Conservation (phyloP, 1,284 basidiomycete species). For the Neolentinus lepideus region DNA sequence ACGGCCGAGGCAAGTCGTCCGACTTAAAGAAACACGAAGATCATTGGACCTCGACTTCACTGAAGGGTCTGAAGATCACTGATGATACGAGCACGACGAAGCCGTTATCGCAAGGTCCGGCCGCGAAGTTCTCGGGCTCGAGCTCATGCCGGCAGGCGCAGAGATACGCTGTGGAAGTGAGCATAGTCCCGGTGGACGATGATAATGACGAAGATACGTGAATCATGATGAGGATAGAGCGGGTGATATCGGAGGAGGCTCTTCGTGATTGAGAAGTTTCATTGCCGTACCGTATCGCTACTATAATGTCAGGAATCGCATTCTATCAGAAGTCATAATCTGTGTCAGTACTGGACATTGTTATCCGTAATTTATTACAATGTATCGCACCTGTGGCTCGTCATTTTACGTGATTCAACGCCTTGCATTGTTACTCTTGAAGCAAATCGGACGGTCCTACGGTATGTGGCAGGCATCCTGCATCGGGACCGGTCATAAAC, state of each 20-base stretch:
- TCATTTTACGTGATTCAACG: too few species aligned
- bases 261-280: too few species aligned
- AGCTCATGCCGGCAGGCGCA: not conserved
- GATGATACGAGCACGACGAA: not conserved
- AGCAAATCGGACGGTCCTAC: too few species aligned
- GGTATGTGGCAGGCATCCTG: too few species aligned
- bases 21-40: not conserved
- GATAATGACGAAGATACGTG: not conserved
- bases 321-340: too few species aligned
- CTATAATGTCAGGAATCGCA: too few species aligned
- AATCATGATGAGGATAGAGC: not conserved
- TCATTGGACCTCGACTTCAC: not conserved
- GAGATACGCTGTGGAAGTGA: not conserved
- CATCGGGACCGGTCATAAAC: too few species aligned
- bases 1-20: not conserved
- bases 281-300: too few species aligned
- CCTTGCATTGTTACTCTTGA: too few species aligned
- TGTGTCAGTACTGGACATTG: too few species aligned
- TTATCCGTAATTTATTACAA: too few species aligned
- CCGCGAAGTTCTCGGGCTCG: not conserved
- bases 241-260: not conserved
- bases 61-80: not conserved
- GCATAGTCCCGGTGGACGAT: not conserved
- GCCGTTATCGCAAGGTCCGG: not conserved
- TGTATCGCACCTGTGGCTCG: too few species aligned